These are phyloP conservation scores for Rachicladosporium sp. DNA, from an alignment of 2,329 filamentous ascomycete species.

Conservation along the genomic window DNA sequence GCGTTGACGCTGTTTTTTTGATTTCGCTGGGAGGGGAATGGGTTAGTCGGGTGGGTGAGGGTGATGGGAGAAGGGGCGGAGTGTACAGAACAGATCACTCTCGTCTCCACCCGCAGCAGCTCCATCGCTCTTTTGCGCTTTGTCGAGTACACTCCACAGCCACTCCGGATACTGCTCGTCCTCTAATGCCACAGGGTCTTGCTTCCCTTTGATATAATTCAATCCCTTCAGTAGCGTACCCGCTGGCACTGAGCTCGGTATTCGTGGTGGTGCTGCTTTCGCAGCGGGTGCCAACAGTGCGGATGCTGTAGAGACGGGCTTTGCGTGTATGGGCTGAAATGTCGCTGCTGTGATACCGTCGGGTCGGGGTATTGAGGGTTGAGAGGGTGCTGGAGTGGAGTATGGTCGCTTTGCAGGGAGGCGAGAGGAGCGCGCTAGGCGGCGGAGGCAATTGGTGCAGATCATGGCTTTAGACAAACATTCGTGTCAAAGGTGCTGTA, in stretches of 20 bases:
- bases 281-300: slow-evolving; percentile 16
- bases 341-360: no score
- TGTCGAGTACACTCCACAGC: slow-evolving; percentile 61
- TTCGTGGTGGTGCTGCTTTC: slow-evolving; percentile 17
- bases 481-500: no score
- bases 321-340: no score
- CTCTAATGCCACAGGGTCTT: slow-evolving; percentile 59
- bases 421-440: slow-evolving; percentile 9
- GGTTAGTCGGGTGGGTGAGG: no score
- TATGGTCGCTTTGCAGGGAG: neutral
- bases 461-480: no score
- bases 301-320: neutral
- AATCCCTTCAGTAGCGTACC: slow-evolving; percentile 62
- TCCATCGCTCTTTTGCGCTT: slow-evolving; percentile 40
- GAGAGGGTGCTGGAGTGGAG: slow-evolving; percentile 2
- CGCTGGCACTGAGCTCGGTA: slow-evolving; percentile 42
- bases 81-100: slow-evolving; percentile 71
- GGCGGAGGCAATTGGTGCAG: slow-evolving; percentile 18
- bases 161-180: slow-evolving; percentile 70
- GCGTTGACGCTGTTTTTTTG: slow-evolving; percentile 63
- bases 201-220: slow-evolving; percentile 62
- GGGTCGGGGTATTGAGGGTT: slow-evolving; percentile 10
- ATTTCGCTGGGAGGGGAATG: slow-evolving; percentile 50
- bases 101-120: slow-evolving; percentile 42
- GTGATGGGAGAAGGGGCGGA: no score